Percentiles rank a stretch among this genome's conserved stretches.
Evolutionary conservation across 1,284 basidiomycete species (phyloP).

Genomic region (Apiotrichum brassicae): DNA sequence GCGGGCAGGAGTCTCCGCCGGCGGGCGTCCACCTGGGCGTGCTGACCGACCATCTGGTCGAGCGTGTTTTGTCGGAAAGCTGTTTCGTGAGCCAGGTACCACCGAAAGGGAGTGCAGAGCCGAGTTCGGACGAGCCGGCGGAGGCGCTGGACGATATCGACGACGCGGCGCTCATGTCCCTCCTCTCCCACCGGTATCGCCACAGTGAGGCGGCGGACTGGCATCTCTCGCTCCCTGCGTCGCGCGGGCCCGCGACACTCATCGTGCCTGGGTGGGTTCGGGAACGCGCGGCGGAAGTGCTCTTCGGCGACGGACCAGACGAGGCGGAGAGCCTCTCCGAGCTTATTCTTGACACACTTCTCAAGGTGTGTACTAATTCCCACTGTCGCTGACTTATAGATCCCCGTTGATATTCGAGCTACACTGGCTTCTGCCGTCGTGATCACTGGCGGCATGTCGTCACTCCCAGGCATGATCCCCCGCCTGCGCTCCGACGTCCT

Average conservation of each 20-base stretch:
- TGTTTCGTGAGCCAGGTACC: slow-evolving; percentile 30
- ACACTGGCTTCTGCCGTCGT: slow-evolving; percentile 73
- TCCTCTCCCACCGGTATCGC: slow-evolving; percentile 16
- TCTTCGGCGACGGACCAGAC: slow-evolving; percentile 69
- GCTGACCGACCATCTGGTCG: slow-evolving; percentile 27
- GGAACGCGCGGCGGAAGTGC: slow-evolving; percentile 79
- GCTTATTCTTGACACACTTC: slow-evolving; percentile 65
- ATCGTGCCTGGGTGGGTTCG: slow-evolving; percentile 91
- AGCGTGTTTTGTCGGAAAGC: slow-evolving; percentile 36
- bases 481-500: slow-evolving; percentile 72
- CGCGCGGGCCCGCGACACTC: slow-evolving; percentile 41
- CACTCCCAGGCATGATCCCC: slow-evolving; percentile 85
- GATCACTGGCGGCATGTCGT: slow-evolving; percentile 78
- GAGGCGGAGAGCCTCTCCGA: slow-evolving; percentile 78
- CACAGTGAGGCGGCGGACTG: slow-evolving; percentile 20
- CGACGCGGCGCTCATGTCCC: slow-evolving; percentile 11
- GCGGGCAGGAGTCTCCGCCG: not conserved
- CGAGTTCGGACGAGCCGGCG: not conserved
- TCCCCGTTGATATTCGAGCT: slow-evolving; percentile 80
- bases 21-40: slow-evolving; percentile 8
- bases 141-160: slow-evolving; percentile 11
- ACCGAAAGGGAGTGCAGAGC: not conserved
- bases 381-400: slow-evolving; percentile 48
- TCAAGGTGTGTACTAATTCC: slow-evolving; percentile 55
- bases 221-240: slow-evolving; percentile 12